A percentile compares a stretch with the other conserved stretches of the same genome.
Conservation (phyloP, 345 rosid species). For the Populus tremula region DNA sequence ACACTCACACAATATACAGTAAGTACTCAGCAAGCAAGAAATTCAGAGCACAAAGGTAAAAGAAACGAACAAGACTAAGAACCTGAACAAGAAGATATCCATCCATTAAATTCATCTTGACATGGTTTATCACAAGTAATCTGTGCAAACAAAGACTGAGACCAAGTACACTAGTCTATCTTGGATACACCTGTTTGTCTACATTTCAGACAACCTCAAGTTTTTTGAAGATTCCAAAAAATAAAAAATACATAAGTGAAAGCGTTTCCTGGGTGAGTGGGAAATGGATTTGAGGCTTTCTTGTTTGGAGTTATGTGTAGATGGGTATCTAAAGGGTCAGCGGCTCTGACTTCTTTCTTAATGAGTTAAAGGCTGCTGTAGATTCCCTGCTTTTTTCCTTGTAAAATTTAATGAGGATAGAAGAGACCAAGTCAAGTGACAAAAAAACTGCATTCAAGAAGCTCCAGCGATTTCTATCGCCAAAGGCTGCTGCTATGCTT, state of each 20-base stretch:
- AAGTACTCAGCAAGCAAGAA: background rate
- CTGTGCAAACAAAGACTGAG: background rate
- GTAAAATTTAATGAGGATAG: background rate
- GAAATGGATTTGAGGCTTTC: constrained; percentile 16
- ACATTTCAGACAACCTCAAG: background rate
- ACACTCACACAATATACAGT: background rate
- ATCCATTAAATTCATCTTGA: constrained; percentile 6
- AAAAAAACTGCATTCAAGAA: background rate
- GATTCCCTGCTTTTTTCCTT: background rate
- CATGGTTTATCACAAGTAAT: constrained; percentile 12
- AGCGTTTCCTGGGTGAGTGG: background rate
- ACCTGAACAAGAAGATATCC: constrained; percentile 10
- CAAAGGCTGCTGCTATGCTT: background rate
- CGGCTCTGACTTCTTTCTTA: constrained; percentile 6
- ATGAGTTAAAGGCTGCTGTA: background rate
- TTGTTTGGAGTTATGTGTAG: constrained; percentile 24
- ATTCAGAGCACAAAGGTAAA: background rate
- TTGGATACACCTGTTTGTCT: constrained; percentile 13
- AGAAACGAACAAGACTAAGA: constrained; percentile 22
- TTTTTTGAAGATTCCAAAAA: too few relatives aligned
- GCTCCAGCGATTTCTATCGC: too few relatives aligned
- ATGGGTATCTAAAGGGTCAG: constrained; percentile 18
- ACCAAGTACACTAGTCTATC: background rate
- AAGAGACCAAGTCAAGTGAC: background rate
- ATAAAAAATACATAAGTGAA: background rate